Evolutionary conservation across 2,329 filamentous ascomycete species (phyloP), one percentile per base, ranked within the genome.

Genomic region (Cladosporium oxysporum): DNA sequence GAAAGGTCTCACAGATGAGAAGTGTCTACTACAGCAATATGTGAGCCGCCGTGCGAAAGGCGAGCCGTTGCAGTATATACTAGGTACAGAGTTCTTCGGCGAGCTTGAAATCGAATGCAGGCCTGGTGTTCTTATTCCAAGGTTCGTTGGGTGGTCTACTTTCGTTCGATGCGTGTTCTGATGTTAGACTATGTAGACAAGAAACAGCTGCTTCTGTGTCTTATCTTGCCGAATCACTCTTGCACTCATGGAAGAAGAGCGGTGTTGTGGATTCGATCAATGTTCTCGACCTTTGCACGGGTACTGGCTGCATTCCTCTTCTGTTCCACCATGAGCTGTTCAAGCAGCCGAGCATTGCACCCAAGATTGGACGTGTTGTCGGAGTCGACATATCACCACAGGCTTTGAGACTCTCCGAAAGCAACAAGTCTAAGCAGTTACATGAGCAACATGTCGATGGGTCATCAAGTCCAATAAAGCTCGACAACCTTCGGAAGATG

Each of bases 21-120:
- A 52, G 16, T 5, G 18, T 21, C 37, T 44, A 11, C 5, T 52
- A 14, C 52, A 10, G 44, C 41, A 61, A 33, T 70, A 71, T 60
- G 71, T 77, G 7, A 49, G n/a, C n/a, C 67, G 75, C 55, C 80
- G 87, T 66, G 79, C 83, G 3, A 76, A 71, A n/a, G 92, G 92
- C 1, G 85, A 88, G 66, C 95, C 95, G 1, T 79, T 99, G 37
- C 95, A 98, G 77, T 98, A 98, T 75, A 84, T 98, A 26, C 81
- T 99, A 1, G 93, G 93, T 3, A 88, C 89, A 5, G 93, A 97
- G 76, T 95, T 90, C 1, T 98, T 99, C 79, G 94, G 93, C 0
- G 81, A 87, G 5, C 79, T 98, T 18, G 90, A 97, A 50, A 90
- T 99, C 55, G 79, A 84, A 64, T 97, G 93, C 74, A 83, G 82